Evolutionary conservation across 2,329 filamentous ascomycete species (phyloP).

Genomic region (Peltaster fructicola): DNA sequence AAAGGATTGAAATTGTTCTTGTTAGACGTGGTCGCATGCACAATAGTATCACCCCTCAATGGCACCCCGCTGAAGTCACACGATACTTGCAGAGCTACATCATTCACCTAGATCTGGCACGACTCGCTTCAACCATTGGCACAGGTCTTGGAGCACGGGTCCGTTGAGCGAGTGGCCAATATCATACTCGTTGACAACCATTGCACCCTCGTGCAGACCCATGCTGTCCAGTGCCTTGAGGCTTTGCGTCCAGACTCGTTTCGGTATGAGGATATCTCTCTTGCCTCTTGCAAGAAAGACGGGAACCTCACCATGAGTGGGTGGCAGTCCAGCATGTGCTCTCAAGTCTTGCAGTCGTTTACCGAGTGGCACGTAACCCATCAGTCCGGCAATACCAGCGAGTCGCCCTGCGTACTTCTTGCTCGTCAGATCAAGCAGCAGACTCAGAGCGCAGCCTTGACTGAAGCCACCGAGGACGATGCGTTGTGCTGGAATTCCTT

Average conservation of each 20-base stretch:
- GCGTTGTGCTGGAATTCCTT: slow-evolving; percentile 24
- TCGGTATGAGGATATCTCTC: slow-evolving; percentile 31
- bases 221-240: slow-evolving; percentile 23
- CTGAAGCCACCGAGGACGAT: slow-evolving; percentile 32
- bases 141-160: slow-evolving; percentile 29
- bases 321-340: slow-evolving; percentile 19
- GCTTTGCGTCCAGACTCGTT: slow-evolving; percentile 24
- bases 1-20: too few species aligned
- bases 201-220: slow-evolving; percentile 21
- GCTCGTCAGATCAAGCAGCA: slow-evolving; percentile 26
- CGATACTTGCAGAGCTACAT: too few species aligned
- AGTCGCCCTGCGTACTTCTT: slow-evolving; percentile 23
- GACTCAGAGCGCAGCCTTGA: slow-evolving; percentile 29
- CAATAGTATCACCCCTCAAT: too few species aligned
- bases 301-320: slow-evolving; percentile 20
- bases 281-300: slow-evolving; percentile 31
- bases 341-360: slow-evolving; percentile 23
- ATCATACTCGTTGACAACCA: slow-evolving; percentile 30
- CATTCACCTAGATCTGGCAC: slow-evolving; percentile 21
- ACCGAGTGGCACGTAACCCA: slow-evolving; percentile 30
- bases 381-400: slow-evolving; percentile 25
- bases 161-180: slow-evolving; percentile 29
- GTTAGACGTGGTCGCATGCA: too few species aligned
- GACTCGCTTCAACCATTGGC: slow-evolving; percentile 23
- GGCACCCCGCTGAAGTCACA: too few species aligned